Evolutionary conservation across 306 rosid genomes (phyloP).

Genomic region (Quercus suber): DNA sequence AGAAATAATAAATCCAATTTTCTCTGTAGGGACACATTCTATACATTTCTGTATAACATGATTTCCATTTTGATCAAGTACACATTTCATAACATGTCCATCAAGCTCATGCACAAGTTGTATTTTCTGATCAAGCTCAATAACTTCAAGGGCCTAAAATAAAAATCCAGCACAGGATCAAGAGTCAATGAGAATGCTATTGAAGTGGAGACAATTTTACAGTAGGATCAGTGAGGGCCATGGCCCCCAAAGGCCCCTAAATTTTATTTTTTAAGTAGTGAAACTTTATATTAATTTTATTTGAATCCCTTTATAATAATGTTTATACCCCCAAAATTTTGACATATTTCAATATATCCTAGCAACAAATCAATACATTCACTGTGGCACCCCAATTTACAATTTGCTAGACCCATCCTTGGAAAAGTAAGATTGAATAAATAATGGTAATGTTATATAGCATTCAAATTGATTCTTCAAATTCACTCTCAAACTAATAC

Average conservation of each 20-base stretch:
- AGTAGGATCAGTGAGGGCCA: not conserved
- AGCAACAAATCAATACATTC: not conserved
- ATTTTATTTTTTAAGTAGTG: not conserved
- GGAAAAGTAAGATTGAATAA: not conserved
- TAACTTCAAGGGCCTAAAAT: constrained; percentile 60
- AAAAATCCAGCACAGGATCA: constrained; percentile 8
- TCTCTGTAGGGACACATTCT: constrained; percentile 51
- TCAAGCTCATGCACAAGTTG: constrained; percentile 62
- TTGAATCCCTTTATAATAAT: not conserved
- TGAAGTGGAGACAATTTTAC: not conserved
- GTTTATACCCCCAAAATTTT: not conserved
- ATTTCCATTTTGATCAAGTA: constrained; percentile 74
- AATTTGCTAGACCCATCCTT: too few species aligned
- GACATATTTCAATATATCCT: not conserved
- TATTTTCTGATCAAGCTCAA: constrained; percentile 54
- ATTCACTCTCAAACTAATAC: not conserved
- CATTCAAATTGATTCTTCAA: not conserved
- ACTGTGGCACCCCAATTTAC: not conserved
- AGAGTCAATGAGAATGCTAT: not conserved
- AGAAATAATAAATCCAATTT: constrained; percentile 52
- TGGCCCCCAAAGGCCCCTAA: not conserved
- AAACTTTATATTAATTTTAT: not conserved
- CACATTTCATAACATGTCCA: constrained; percentile 64
- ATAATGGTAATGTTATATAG: not conserved
- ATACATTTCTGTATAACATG: constrained; percentile 78